phyloP scores from a whole-genome alignment of 2,329 filamentous ascomycete species.

The Diaporthe sp. region DNA sequence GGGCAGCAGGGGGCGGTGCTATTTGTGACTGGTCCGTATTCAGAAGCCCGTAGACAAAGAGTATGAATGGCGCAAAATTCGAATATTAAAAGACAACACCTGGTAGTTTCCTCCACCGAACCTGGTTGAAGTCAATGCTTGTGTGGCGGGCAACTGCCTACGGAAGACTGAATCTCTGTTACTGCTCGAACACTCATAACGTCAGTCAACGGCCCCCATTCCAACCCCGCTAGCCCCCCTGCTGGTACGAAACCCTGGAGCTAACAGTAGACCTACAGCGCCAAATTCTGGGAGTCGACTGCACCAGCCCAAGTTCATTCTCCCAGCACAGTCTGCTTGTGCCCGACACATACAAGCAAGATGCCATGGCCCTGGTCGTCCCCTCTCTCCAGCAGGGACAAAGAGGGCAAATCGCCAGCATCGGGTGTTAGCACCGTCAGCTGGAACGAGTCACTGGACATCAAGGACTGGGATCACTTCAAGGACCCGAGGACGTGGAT shows the following conservation, averaged over 20 bases:
- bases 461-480: conserved; percentile 67
- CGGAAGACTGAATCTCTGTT: too few relatives aligned
- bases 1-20: not conserved
- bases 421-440: conserved; percentile 44
- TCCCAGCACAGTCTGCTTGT: too few relatives aligned
- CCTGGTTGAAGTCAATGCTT: not conserved
- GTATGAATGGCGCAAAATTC: not conserved
- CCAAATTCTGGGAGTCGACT: not conserved
- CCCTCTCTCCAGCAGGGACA: conserved; percentile 13
- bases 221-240: not conserved
- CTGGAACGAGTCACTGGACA: conserved; percentile 59
- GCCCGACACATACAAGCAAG: conserved; percentile 18
- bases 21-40: not conserved
- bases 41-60: conserved; percentile 8
- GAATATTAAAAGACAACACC: not conserved
- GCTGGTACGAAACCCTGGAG: conserved; percentile 3
- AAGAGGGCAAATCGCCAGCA: conserved; percentile 12
- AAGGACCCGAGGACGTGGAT: conserved; percentile 67
- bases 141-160: not conserved
- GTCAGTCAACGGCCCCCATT: not conserved
- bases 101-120: not conserved
- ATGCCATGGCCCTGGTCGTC: conserved; percentile 42
- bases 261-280: not conserved
- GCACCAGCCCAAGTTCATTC: not conserved
- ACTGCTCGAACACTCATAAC: not conserved